Base-by-base conservation (phyloP, 768 basidiomycete genomes). In the Candolleomyces aberdarensis region DNA sequence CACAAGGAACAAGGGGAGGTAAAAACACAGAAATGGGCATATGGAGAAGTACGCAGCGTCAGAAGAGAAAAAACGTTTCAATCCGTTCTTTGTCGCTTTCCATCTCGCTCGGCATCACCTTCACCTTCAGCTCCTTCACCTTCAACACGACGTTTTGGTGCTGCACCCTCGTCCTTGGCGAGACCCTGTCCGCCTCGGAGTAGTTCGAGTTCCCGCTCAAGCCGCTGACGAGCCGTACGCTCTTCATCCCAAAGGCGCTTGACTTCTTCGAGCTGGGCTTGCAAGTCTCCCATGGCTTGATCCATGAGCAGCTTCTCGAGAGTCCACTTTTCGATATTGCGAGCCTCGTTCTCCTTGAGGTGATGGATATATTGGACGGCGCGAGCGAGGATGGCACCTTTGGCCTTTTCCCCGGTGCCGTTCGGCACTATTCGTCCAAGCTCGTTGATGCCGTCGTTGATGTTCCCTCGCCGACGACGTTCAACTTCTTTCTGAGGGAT, bases 371-470 rank as follows among this genome's bases (percentile, higher is more conserved):
- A 96, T 66, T 91, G 86, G 41, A 94, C 94, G 1, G 95, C 94
- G 39, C 90, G 89, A 2, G 85, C 80, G 20, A 98, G 86, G 63
- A 98, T 90, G 3, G 91, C 90, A 19, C 94, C 92, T 70, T 98
- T 97, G 57, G 90, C 88, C 67, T 91, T 92, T 71, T 94, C 92
- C 32, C 92, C 91, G 0, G 89, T 87, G 29, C 88, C 91, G 65
- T 88, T 91, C 3, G 96, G 96, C 10, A 98, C 88, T 65, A 96
- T 91, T 0, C 88, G 84, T 0, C 91, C 89, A 15, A 98, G 87
- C 66, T 92, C 90, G 69, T 91, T 94, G 77, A 99, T 97, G 0
- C 96, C 96, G 63, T 96, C 91, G 74, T 96, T 97, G 76, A 99
- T 98, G 66, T 94, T 94, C 17, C 95, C 95, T 51, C 96, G 83